Conservation (phyloP, 129 eudicot species). For the Lonicera japonica region DNA sequence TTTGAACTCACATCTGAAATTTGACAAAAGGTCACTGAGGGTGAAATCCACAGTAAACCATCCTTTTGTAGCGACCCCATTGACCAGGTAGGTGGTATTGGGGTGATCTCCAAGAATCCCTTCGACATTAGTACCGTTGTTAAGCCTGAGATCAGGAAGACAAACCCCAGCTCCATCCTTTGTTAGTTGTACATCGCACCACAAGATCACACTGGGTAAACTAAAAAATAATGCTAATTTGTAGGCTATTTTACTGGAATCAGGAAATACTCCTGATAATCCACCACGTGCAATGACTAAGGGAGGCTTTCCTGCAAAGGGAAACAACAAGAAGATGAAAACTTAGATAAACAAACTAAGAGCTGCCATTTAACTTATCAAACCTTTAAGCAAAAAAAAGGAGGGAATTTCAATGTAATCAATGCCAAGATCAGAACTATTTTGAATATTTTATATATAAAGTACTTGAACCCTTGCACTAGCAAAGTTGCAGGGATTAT, state of each 20-base stretch:
- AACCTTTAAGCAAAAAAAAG: no score
- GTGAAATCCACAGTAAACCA: slow-evolving; percentile 35
- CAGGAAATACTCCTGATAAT: slow-evolving; percentile 56
- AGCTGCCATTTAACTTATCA: no score
- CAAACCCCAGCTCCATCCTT: slow-evolving; percentile 49
- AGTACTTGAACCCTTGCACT: no score
- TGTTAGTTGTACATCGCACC: slow-evolving; percentile 62
- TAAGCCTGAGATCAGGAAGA: slow-evolving; percentile 32
- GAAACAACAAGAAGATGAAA: neutral
- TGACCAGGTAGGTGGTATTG: slow-evolving; percentile 31
- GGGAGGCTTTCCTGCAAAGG: slow-evolving; percentile 33
- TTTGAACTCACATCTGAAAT: neutral
- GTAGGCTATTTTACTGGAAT: slow-evolving; percentile 36
- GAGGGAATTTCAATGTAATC: no score
- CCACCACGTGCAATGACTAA: slow-evolving; percentile 54
- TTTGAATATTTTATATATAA: no score
- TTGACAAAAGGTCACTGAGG: neutral
- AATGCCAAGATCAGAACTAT: no score
- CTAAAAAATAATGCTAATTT: slow-evolving; percentile 19
- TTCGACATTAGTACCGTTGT: slow-evolving; percentile 26
- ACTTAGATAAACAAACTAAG: no score
- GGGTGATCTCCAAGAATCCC: neutral
- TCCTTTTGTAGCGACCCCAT: slow-evolving; percentile 34
- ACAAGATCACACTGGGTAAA: slow-evolving; percentile 18
- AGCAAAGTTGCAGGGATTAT: no score